Evolutionary conservation across 495 filamentous ascomycete species (phyloP).

Genomic region (Xylaria bambusicola): DNA sequence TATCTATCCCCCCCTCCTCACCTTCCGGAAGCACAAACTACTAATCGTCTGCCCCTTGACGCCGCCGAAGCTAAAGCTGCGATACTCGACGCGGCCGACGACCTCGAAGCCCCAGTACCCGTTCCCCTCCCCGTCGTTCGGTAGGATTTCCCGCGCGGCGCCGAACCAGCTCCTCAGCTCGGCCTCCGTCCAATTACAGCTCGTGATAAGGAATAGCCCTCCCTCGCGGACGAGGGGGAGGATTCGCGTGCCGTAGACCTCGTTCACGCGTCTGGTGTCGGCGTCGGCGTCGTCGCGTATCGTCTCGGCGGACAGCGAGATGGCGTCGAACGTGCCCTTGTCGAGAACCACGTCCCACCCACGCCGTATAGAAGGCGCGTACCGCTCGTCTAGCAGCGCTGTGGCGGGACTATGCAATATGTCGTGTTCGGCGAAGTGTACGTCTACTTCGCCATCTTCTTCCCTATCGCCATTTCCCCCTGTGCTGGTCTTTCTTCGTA

Average conservation of each 20-base stretch:
- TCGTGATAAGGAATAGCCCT: constrained; percentile 81
- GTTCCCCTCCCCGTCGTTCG: neutral
- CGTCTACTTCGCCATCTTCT: constrained; percentile 22
- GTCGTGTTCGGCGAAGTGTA: constrained; percentile 77
- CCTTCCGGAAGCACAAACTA: constrained; percentile 72
- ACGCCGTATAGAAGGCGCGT: constrained; percentile 40
- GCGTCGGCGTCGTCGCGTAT: constrained; percentile 57
- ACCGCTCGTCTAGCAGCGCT: constrained; percentile 28
- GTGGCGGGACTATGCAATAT: constrained; percentile 57
- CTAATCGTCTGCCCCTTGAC: constrained; percentile 82
- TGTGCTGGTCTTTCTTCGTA: constrained; percentile 11
- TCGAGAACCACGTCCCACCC: constrained; percentile 89
- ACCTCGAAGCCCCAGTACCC: constrained; percentile 36
- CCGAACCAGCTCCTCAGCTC: constrained; percentile 78
- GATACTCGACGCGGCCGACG: constrained; percentile 74
- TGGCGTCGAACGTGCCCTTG: constrained; percentile 96
- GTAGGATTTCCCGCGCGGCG: neutral
- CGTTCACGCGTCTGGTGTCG: constrained; percentile 64
- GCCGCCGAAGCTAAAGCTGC: constrained; percentile 82
- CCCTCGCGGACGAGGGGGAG: constrained; percentile 63
- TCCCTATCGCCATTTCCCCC: constrained; percentile 19
- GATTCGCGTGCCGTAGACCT: constrained; percentile 71
- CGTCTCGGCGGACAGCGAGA: constrained; percentile 68
- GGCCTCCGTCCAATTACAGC: constrained; percentile 96
- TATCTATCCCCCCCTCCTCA: constrained; percentile 25